Evolutionary conservation across 2,329 filamentous ascomycete species (phyloP), one percentile per base, ranked within the genome.

Genomic region (Xylariales sp.): DNA sequence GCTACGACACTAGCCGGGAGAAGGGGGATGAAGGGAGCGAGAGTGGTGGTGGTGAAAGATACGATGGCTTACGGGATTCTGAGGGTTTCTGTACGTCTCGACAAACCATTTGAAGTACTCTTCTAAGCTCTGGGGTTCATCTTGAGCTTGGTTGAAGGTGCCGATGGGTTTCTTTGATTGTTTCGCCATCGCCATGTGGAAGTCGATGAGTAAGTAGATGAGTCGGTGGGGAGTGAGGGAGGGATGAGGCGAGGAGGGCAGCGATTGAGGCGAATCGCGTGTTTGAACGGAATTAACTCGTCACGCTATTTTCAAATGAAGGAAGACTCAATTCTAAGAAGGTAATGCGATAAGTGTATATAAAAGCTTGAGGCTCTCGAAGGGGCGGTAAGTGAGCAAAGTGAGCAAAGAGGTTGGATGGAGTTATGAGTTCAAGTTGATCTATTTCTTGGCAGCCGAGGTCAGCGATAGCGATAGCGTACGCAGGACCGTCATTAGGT

Each of bases 1-100:
- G 34, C 49, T 16, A 45, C 18, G 6, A 43, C 36, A 39, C 12
- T 10, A 16, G 23, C 23, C n/a, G 30, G 14, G 32, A 14, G 14
- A 58, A 12, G 23, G n/a, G 54, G 10, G 39, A 54, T 2, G 36
- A 8, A 39, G 7, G 8, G 5, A 9, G 12, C 36, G 3, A 39
- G 7, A 10, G 36, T 8, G 36, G 36, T 39, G 12, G 8, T 39
- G 16, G 10, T n/a, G 32, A 1, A n/a, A 16, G 32, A 67, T 36
- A 14, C 1, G 55, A 43, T 30, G 53, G 39, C 69, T 65, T 64
- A 72, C 71, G 7, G 67, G 54, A 3, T 69, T 63, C 32, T 69
- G 28, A 12, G 69, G 57, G 45, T 68, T 55, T 53, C 67, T 59
- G 23, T 53, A 65, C 28, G 14, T 9, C 6, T 69, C 65, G 3